Conservation (phyloP, 2,329 filamentous ascomycete genomes). For the Monilinia laxa region DNA sequence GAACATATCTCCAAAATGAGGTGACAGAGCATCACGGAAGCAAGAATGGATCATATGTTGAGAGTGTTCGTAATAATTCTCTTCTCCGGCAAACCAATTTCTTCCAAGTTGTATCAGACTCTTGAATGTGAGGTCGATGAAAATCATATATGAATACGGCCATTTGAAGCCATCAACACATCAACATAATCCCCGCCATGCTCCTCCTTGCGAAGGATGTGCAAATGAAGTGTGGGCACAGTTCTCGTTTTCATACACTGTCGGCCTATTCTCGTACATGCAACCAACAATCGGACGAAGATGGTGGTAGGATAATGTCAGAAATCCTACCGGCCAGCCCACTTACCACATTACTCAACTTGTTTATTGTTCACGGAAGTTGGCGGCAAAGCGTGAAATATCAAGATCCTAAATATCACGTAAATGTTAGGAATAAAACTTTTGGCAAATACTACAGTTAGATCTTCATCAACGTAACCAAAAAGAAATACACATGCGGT, state of each 20-base stretch:
- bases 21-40: neutral
- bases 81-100: neutral
- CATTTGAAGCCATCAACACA: too few relatives aligned
- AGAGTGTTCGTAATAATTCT: neutral
- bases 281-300: neutral
- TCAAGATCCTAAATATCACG: neutral
- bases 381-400: neutral
- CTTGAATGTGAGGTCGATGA: neutral
- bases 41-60: neutral
- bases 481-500: neutral
- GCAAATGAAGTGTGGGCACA: too few relatives aligned
- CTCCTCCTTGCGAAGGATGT: too few relatives aligned
- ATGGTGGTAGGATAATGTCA: neutral
- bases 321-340: neutral
- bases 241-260: neutral
- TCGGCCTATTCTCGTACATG: neutral
- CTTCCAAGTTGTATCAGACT: neutral
- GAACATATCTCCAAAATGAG: neutral
- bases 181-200: too few relatives aligned
- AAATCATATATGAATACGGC: too few relatives aligned
- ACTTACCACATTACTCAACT: too few relatives aligned
- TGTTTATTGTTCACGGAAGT: neutral
- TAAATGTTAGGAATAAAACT: neutral
- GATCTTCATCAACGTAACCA: too few relatives aligned
- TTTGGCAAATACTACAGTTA: neutral